Base-by-base conservation (phyloP, 768 basidiomycete genomes). In the Suillus fuscotomentosus region DNA sequence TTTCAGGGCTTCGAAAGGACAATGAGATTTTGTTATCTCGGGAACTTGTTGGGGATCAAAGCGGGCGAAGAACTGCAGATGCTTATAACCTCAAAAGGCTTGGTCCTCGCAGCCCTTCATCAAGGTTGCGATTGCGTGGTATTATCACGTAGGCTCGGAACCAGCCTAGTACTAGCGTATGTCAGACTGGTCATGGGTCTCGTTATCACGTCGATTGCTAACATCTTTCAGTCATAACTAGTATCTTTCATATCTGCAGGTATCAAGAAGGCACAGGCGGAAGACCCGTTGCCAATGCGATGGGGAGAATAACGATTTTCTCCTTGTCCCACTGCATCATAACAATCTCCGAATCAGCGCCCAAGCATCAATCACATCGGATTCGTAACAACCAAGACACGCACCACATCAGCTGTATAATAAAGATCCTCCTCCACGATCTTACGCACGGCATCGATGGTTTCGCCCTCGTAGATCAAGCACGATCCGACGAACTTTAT, bases 401-500 rank as follows among this genome's bases (percentile, higher is more conserved):
- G 61, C 43, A 75, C 75, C 66, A 76, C 74, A 13, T 62, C 65
- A 8, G 41, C 6, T 60, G 50, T 68, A 62, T 75, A 72, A 31
- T 71, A 71, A 27, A 70, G 6, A 36, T 75, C 75, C 0, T 24
- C 22, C 61, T 76, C 69, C 7, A 75, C 54, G 41, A 76, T 34
- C 47, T 68, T 64, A 13, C 65, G 73, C 43, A 60, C 70, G 70
- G 81, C 79, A 22, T 86, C 86, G 36, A 88, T 72, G 60, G 73
- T 81, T 63, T 82, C 82, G 8, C 85, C 86, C 71, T 88, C 81
- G 55, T 79, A 77, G 60, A 89, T 78, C 61, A 88, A 73, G 66
- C 81, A 76, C 0, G 86, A 88, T 22, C 87, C 88, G 55, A 85
- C 74, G 79, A 90, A 79, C 75, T 84, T 88, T 72, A 82, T 83